phyloP scores from a whole-genome alignment of 2,329 filamentous ascomycete genomes.

The Dactylellina cionopaga region DNA sequence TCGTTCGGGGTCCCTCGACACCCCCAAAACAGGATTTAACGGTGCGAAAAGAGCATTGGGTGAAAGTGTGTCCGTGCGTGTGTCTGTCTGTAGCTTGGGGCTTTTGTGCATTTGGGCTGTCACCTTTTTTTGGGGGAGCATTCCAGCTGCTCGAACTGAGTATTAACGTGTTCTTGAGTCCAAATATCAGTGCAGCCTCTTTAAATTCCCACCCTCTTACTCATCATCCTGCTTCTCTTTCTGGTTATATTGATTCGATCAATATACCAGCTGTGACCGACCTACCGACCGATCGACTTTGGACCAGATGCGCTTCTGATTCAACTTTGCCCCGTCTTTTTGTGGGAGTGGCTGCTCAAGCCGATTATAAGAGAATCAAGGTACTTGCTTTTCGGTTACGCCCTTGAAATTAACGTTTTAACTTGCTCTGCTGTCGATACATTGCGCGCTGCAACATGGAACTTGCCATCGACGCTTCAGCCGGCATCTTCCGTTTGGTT shows the following conservation, averaged over 20 bases:
- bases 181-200: neutral
- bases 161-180: neutral
- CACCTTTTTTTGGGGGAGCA: neutral
- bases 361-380: slow-evolving; percentile 17
- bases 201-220: slow-evolving; percentile 17
- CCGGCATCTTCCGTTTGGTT: slow-evolving; percentile 31
- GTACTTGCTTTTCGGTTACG: slow-evolving; percentile 34
- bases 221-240: slow-evolving; percentile 1
- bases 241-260: neutral
- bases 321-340: no score
- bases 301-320: neutral
- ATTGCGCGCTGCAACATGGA: slow-evolving; percentile 12
- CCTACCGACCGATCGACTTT: neutral
- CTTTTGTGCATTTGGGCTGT: neutral
- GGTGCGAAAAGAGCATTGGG: no score
- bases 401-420: slow-evolving; percentile 35
- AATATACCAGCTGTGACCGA: neutral
- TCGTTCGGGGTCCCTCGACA: neutral
- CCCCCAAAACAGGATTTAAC: slow-evolving; percentile 35
- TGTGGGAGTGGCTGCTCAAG: no score
- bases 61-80: neutral
- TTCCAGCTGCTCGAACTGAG: neutral
- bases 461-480: slow-evolving; percentile 28
- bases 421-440: neutral
- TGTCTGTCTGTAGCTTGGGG: neutral